phyloP scores from a whole-genome alignment of 2,329 filamentous ascomycete genomes.

The Paracamarosporium sp. region DNA sequence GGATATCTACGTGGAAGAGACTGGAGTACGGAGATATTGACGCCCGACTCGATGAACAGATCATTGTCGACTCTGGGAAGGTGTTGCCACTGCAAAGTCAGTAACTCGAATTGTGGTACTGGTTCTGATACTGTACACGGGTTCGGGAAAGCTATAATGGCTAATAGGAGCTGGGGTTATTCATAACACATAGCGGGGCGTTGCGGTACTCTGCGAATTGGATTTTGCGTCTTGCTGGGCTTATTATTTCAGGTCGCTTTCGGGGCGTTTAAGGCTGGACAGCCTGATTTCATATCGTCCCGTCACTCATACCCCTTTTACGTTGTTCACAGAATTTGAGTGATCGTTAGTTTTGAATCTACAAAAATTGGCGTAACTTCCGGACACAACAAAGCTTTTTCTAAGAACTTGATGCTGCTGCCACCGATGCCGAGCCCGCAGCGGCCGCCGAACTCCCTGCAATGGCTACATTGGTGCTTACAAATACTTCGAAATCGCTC shows the following conservation, averaged over 20 bases:
- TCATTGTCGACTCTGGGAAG: constrained; percentile 65
- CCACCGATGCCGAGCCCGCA: not conserved
- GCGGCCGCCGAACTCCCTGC: not conserved
- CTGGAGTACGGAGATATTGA: constrained; percentile 70
- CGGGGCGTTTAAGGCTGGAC: too few species aligned
- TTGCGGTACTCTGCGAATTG: not conserved
- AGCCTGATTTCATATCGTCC: too few species aligned
- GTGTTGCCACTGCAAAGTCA: constrained; percentile 38
- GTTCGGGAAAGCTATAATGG: not conserved
- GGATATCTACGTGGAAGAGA: constrained; percentile 91
- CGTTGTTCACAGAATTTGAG: too few species aligned
- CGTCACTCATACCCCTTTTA: too few species aligned
- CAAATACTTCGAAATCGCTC: not conserved
- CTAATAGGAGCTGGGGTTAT: not conserved
- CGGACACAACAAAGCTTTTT: not conserved
- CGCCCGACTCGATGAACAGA: constrained; percentile 63
- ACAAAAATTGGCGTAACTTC: too few species aligned
- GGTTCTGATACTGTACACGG: not conserved
- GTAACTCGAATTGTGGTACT: not conserved
- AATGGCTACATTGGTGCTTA: not conserved
- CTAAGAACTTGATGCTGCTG: not conserved
- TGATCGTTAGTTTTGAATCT: too few species aligned
- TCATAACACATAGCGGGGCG: constrained; percentile 1
- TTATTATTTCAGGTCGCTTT: not conserved
- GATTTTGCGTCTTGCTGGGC: not conserved